These are phyloP conservation scores for Penicillium sp. DNA, from an alignment of 2,329 filamentous ascomycete species.

Conservation along the genomic window DNA sequence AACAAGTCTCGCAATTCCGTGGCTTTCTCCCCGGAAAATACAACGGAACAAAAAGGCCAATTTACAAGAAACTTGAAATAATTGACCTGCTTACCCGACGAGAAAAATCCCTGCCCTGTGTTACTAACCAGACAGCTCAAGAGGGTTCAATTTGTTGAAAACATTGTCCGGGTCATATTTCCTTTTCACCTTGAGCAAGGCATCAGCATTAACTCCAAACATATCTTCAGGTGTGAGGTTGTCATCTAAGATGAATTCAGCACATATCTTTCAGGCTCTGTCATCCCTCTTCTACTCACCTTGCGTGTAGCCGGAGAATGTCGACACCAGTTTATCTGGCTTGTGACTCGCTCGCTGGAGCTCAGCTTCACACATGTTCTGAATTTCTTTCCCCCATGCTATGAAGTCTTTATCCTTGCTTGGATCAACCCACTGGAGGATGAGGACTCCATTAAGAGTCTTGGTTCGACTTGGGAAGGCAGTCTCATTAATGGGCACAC, in stretches of 20 bases:
- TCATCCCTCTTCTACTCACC: background rate
- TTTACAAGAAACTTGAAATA: too few species aligned
- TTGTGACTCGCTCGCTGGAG: slow-evolving; percentile 6
- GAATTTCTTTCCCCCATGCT: slow-evolving; percentile 36
- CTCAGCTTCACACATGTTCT: slow-evolving; percentile 28
- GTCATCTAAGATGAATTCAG: background rate
- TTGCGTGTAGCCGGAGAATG: background rate
- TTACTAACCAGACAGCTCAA: background rate
- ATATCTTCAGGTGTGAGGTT: slow-evolving; percentile 1
- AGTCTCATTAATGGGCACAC: slow-evolving; percentile 33
- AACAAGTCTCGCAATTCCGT: too few species aligned
- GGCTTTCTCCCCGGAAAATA: too few species aligned
- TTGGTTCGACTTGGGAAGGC: slow-evolving; percentile 45
- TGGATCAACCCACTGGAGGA: slow-evolving; percentile 38
- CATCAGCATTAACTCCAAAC: slow-evolving; percentile 3
- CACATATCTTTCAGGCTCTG: background rate
- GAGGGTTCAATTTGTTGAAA: slow-evolving; percentile 1
- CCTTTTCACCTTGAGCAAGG: background rate
- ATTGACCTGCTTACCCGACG: too few species aligned
- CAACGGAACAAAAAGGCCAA: too few species aligned
- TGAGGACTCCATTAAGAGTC: slow-evolving; percentile 41
- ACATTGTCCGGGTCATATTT: slow-evolving; percentile 1
- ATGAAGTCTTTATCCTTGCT: slow-evolving; percentile 35
- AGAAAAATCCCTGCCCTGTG: too few species aligned
- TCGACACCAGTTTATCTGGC: slow-evolving; percentile 2